phyloP scores from a whole-genome alignment of 2,329 filamentous ascomycete genomes.

The Aphanoascus verrucosus region DNA sequence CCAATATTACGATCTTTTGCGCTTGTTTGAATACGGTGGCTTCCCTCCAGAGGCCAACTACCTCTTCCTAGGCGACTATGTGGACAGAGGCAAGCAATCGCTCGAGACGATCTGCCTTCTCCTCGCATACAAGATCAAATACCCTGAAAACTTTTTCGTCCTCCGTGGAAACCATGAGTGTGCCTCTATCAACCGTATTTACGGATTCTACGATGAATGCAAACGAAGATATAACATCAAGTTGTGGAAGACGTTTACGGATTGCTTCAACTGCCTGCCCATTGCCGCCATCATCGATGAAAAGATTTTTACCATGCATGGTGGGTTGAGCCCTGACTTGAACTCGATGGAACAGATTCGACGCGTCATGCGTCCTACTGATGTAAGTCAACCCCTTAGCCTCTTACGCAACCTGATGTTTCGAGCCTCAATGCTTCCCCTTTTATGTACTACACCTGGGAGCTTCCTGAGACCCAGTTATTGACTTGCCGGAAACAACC shows the following conservation, averaged over 20 bases:
- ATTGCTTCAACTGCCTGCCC: constrained; percentile 98
- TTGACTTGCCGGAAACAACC: constrained; percentile 33
- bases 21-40: constrained; percentile 94
- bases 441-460: background rate
- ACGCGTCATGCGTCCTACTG: constrained; percentile 95
- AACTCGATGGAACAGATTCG: constrained; percentile 99
- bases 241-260: constrained; percentile 98
- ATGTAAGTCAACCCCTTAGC: constrained; percentile 56
- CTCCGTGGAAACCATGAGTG: constrained; percentile 98
- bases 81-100: constrained; percentile 97
- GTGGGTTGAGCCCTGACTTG: constrained; percentile 87
- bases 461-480: constrained; percentile 24
- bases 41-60: constrained; percentile 99
- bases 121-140: constrained; percentile 99
- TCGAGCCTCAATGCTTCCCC: constrained; percentile 10
- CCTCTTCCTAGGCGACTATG: constrained; percentile 97
- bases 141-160: constrained; percentile 99
- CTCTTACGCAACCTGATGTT: background rate
- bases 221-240: constrained; percentile 99
- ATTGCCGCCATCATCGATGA: constrained; percentile 98
- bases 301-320: constrained; percentile 99
- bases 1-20: constrained; percentile 95
- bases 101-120: constrained; percentile 96
- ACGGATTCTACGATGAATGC: constrained; percentile 99
- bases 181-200: constrained; percentile 96